Evolutionary conservation across 1,284 basidiomycete species (phyloP).

Genomic region (Macrocystidia cucumis): DNA sequence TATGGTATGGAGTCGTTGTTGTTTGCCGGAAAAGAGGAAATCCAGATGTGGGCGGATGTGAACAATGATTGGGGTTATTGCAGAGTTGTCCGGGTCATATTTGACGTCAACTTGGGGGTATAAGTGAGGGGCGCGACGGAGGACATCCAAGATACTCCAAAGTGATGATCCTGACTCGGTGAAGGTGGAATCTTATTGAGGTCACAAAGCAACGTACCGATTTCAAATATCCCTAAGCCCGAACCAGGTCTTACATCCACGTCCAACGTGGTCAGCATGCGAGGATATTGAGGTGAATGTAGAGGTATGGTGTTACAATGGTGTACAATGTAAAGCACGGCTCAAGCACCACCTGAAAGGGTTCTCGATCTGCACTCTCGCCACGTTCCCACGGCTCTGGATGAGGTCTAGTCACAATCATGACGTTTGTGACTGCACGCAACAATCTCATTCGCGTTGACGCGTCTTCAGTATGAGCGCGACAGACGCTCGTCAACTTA

Average conservation of each 20-base stretch:
- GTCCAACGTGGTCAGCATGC: constrained; percentile 61
- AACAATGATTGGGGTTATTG: constrained; percentile 68
- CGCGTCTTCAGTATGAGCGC: too few relatives aligned
- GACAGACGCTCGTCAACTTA: constrained; percentile 45
- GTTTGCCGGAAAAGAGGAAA: constrained; percentile 69
- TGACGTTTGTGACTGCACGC: too few relatives aligned
- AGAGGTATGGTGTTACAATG: constrained; percentile 3
- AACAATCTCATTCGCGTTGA: too few relatives aligned
- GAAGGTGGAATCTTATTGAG: constrained; percentile 1
- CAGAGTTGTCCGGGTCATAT: constrained; percentile 70
- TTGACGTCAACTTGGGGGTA: constrained; percentile 83
- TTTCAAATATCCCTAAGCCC: constrained; percentile 71
- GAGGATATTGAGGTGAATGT: constrained; percentile 3
- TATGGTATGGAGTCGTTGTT: constrained; percentile 74
- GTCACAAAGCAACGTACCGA: constrained; percentile 50
- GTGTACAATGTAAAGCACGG: too few relatives aligned
- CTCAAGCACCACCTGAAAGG: too few relatives aligned
- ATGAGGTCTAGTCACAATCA: too few relatives aligned
- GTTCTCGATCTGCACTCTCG: too few relatives aligned
- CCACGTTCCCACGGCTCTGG: too few relatives aligned
- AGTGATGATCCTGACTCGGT: constrained; percentile 58
- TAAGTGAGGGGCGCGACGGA: constrained; percentile 52
- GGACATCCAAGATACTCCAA: constrained; percentile 71
- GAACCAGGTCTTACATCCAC: constrained; percentile 74
- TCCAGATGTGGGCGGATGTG: constrained; percentile 75